These are phyloP conservation scores for Rubia yunnanensis DNA, from an alignment of 257 asterid species.

Conservation along the genomic window DNA sequence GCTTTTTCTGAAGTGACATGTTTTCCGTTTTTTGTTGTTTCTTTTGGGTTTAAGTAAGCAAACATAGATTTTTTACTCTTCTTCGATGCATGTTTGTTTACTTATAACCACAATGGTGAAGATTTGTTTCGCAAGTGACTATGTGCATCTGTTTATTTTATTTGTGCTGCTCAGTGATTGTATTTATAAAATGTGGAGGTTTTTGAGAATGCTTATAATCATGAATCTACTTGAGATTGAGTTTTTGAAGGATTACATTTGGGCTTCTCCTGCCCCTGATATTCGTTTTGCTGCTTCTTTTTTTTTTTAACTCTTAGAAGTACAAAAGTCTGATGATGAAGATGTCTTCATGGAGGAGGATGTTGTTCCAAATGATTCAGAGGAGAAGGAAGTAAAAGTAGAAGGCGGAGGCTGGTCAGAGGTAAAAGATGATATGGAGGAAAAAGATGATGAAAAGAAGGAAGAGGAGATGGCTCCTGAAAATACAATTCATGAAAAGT, in stretches of 20 bases:
- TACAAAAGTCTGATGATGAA: constrained; percentile 53
- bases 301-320: constrained; percentile 36
- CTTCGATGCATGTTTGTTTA: neutral
- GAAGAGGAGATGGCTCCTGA: constrained; percentile 59
- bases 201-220: neutral
- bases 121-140: neutral
- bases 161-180: neutral
- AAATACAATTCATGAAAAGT: constrained; percentile 69
- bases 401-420: constrained; percentile 60
- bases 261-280: constrained; percentile 6
- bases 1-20: too few species aligned
- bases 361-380: constrained; percentile 37
- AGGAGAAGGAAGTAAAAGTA: constrained; percentile 30
- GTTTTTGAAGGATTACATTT: neutral
- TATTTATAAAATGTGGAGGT: too few species aligned
- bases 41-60: neutral
- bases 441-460: constrained; percentile 39
- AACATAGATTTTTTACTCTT: neutral
- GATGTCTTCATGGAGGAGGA: constrained; percentile 99
- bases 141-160: neutral
- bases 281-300: constrained; percentile 9
- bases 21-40: too few species aligned
- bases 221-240: neutral
- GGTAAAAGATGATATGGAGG: constrained; percentile 42
- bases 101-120: neutral